These are phyloP conservation scores for Camelina neglecta DNA, from an alignment of 345 rosid genomes.

Conservation along the genomic window DNA sequence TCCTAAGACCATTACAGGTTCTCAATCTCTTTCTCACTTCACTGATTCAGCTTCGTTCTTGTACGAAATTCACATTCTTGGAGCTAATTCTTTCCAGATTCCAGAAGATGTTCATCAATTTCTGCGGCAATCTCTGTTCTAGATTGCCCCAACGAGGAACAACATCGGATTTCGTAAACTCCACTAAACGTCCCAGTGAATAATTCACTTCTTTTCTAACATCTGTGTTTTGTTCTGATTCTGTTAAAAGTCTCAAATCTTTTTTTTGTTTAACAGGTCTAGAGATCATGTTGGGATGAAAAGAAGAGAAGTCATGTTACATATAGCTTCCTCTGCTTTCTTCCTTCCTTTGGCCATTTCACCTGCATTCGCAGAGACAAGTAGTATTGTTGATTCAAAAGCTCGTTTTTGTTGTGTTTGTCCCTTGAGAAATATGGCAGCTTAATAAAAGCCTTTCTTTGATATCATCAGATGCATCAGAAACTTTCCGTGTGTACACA, in stretches of 20 bases:
- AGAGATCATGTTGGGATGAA: conserved; percentile 37
- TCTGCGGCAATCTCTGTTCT: conserved; percentile 35
- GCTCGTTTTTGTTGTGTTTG: not conserved
- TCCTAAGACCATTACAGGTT: conserved; percentile 16
- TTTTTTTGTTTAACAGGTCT: conserved; percentile 26
- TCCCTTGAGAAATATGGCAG: not conserved
- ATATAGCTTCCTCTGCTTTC: conserved; percentile 52
- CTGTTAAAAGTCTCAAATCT: conserved; percentile 7
- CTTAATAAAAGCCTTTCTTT: not conserved
- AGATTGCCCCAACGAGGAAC: conserved; percentile 20
- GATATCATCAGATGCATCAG: conserved; percentile 45
- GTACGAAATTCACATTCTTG: not conserved
- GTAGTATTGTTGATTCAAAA: not conserved
- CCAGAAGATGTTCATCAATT: conserved; percentile 34
- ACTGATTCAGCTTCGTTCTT: conserved; percentile 3
- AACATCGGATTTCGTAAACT: conserved; percentile 20
- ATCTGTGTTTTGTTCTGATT: conserved; percentile 23
- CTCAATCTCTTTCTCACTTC: conserved; percentile 6
- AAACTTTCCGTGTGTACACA: conserved; percentile 58
- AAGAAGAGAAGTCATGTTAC: conserved; percentile 67
- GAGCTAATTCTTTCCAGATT: conserved; percentile 30
- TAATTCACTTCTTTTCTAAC: not conserved
- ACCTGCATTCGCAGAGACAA: conserved; percentile 52
- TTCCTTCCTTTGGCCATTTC: conserved; percentile 52
- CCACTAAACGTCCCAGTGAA: not conserved